A percentile compares a stretch with the other conserved stretches of the same genome.
Evolutionary conservation across 2,329 filamentous ascomycete genomes (phyloP).

Genomic region (Xenosphaeropsis pyriputrescens): DNA sequence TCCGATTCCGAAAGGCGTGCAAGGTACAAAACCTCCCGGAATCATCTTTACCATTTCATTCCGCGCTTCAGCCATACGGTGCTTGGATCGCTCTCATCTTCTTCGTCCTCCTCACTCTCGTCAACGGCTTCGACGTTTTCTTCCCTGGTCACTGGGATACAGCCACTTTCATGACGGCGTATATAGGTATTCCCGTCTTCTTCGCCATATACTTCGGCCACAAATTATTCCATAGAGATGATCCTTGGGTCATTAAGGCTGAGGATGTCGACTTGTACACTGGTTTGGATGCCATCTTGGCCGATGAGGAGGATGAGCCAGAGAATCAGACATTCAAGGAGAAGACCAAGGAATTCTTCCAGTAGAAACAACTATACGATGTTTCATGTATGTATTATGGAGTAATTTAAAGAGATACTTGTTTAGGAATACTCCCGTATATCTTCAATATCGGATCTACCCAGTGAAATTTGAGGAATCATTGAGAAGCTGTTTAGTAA

Average conservation of each 20-base stretch:
- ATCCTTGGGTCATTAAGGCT: constrained; percentile 22
- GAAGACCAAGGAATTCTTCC: too few relatives aligned
- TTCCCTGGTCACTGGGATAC: constrained; percentile 49
- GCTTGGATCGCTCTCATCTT: constrained; percentile 43
- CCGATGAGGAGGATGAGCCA: neutral
- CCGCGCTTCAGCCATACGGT: constrained; percentile 43
- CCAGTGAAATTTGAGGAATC: too few relatives aligned
- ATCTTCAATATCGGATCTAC: too few relatives aligned
- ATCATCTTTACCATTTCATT: constrained; percentile 31
- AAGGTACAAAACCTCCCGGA: constrained; percentile 32
- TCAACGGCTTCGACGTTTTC: constrained; percentile 66
- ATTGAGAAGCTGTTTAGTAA: too few relatives aligned
- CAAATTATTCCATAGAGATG: constrained; percentile 33
- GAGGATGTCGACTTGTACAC: constrained; percentile 39
- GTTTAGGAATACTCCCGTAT: too few relatives aligned
- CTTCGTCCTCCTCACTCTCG: constrained; percentile 47
- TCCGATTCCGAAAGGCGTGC: constrained; percentile 44
- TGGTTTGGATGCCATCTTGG: constrained; percentile 17
- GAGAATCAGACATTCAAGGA: neutral
- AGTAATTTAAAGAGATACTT: too few relatives aligned
- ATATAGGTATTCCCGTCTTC: constrained; percentile 49
- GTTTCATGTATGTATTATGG: too few relatives aligned
- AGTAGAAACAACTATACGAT: too few relatives aligned
- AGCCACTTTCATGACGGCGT: constrained; percentile 48
- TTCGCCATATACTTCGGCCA: constrained; percentile 44